Evolutionary conservation across 2,329 filamentous ascomycete genomes (phyloP).

Genomic region (Cladosporium cucumerinum): DNA sequence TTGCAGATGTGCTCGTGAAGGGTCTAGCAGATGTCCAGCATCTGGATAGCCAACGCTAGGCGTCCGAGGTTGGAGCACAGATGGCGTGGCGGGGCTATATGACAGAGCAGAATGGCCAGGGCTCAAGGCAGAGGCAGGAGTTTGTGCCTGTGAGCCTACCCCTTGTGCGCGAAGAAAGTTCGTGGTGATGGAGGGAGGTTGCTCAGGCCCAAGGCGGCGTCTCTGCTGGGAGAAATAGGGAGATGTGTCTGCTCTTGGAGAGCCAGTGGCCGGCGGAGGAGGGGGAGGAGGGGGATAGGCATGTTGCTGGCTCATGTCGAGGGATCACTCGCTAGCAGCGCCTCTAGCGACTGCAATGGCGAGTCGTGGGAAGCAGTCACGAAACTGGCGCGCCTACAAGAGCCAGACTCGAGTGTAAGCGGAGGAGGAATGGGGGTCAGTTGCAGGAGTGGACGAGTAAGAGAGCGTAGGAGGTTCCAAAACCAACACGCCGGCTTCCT

Average conservation of each 20-base stretch:
- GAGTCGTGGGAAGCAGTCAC: neutral
- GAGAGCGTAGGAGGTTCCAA: constrained; percentile 15
- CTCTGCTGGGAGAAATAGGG: constrained; percentile 22
- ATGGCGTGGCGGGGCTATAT: constrained; percentile 24
- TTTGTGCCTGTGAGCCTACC: constrained; percentile 37
- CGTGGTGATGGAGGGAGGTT: constrained; percentile 42
- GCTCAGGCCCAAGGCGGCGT: constrained; percentile 33
- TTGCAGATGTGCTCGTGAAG: constrained; percentile 32
- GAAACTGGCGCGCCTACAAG: constrained; percentile 19
- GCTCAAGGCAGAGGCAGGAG: constrained; percentile 39
- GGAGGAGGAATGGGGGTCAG: constrained; percentile 20
- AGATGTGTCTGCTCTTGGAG: constrained; percentile 19
- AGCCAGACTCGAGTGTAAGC: constrained; percentile 21
- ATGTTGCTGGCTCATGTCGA: constrained; percentile 33
- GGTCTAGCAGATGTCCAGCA: constrained; percentile 24
- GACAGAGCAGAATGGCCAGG: constrained; percentile 25
- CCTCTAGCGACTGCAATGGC: constrained; percentile 6
- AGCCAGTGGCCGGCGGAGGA: constrained; percentile 20
- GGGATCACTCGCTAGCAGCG: neutral
- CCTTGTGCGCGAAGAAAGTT: constrained; percentile 37
- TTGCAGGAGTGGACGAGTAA: constrained; percentile 22
- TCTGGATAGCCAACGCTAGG: constrained; percentile 25
- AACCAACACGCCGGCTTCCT: constrained; percentile 9
- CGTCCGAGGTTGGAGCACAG: constrained; percentile 17
- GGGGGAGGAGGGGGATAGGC: constrained; percentile 29